These are phyloP conservation scores for Penicillium sp. DNA, from an alignment of 2,329 filamentous ascomycete genomes.

Conservation along the genomic window DNA sequence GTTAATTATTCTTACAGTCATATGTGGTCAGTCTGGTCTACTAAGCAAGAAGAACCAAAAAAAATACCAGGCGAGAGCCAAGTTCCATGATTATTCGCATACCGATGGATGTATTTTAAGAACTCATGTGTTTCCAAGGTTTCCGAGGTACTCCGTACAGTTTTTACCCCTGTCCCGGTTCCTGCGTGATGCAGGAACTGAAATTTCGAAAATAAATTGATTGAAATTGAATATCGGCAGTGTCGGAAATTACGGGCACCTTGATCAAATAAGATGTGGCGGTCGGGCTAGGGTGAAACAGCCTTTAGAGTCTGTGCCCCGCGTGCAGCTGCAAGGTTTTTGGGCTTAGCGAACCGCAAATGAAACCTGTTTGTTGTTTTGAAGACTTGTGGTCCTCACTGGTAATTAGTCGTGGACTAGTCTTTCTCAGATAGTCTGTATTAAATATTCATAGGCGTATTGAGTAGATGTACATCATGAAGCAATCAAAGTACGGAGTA, in stretches of 20 bases:
- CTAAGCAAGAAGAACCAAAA: background rate
- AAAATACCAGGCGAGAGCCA: background rate
- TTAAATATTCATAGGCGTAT: no score
- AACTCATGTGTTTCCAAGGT: background rate
- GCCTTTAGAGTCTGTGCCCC: constrained; percentile 21
- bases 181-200: background rate
- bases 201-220: constrained; percentile 1
- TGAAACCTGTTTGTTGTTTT: background rate
- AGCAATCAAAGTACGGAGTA: background rate
- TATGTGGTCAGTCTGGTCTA: background rate
- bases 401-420: no score
- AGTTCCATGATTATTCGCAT: background rate
- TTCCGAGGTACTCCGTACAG: background rate
- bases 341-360: constrained; percentile 14
- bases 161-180: background rate
- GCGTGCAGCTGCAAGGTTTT: constrained; percentile 8
- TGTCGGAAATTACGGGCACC: constrained; percentile 20
- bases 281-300: constrained; percentile 20
- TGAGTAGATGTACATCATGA: background rate
- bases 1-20: background rate
- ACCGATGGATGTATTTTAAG: background rate
- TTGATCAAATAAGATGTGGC: constrained; percentile 14
- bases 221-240: constrained; percentile 16
- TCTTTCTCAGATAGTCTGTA: no score
- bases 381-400: no score